These are phyloP conservation scores for Ophiostoma piceae DNA, from an alignment of 2,329 filamentous ascomycete species.

Conservation along the genomic window DNA sequence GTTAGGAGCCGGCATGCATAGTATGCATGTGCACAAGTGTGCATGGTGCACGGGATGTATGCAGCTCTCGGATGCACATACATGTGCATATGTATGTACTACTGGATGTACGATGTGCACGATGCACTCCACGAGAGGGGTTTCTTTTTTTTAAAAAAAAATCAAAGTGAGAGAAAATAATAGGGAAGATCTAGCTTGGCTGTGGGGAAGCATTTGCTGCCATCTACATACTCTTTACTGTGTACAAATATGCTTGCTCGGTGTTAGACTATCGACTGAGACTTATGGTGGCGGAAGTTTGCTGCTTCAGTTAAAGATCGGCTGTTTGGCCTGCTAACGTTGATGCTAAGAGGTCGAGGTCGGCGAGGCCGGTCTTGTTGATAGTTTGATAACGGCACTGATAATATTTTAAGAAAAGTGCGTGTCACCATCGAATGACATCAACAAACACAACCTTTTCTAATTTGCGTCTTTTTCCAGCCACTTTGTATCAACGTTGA, in stretches of 20 bases:
- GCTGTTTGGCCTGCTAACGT: not conserved
- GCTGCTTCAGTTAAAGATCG: not conserved
- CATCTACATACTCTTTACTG: no score
- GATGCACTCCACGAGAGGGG: not conserved
- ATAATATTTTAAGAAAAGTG: not conserved
- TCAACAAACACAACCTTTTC: not conserved
- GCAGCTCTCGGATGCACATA: slow-evolving; percentile 6
- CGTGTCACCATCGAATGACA: not conserved
- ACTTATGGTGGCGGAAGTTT: not conserved
- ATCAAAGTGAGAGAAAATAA: not conserved
- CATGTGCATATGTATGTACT: slow-evolving; percentile 4
- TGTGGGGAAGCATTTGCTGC: not conserved
- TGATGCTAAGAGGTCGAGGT: not conserved
- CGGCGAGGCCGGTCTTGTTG: not conserved
- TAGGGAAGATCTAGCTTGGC: not conserved
- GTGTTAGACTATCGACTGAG: not conserved
- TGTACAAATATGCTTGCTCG: not conserved
- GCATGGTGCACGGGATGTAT: slow-evolving; percentile 1
- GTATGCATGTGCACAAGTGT: slow-evolving; percentile 12
- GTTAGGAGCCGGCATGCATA: slow-evolving; percentile 7
- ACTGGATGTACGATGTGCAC: not conserved
- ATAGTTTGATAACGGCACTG: not conserved
- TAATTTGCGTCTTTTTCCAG: not conserved
- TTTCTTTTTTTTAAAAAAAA: no score
- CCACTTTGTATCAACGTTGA: not conserved